phyloP scores from a whole-genome alignment of 495 filamentous ascomycete species.

The Symbiotaphrina buchneri region DNA sequence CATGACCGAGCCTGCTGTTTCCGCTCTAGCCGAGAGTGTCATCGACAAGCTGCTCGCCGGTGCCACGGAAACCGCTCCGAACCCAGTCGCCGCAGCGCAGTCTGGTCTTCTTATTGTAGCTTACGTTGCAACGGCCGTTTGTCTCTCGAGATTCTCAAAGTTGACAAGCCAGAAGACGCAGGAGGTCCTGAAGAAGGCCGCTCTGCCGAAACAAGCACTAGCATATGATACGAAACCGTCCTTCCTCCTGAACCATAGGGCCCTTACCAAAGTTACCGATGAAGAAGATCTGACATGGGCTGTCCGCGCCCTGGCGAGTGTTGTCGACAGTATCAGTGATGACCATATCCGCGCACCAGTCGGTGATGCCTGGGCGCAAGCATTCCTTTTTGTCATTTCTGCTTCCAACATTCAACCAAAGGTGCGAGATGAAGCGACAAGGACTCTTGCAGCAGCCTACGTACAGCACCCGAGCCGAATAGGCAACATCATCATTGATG shows the following conservation, averaged over 20 bases:
- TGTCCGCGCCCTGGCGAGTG: conserved; percentile 40
- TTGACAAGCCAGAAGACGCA: conserved; percentile 18
- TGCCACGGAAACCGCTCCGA: conserved; percentile 53
- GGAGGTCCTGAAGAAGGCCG: conserved; percentile 29
- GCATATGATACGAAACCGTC: conserved; percentile 50
- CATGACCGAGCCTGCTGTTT: conserved; percentile 15
- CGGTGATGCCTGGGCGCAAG: conserved; percentile 49
- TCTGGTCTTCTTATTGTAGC: conserved; percentile 52
- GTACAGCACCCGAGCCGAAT: conserved; percentile 25
- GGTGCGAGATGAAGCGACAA: conserved; percentile 32
- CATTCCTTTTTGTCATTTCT: conserved; percentile 57
- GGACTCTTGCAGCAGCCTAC: conserved; percentile 35
- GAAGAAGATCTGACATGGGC: conserved; percentile 62
- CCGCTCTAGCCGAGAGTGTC: conserved; percentile 29
- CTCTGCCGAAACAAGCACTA: conserved; percentile 38
- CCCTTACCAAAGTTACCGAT: conserved; percentile 52
- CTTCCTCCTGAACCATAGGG: conserved; percentile 60
- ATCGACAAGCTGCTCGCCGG: conserved; percentile 43
- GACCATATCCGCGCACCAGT: conserved; percentile 2
- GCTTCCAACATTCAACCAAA: conserved; percentile 28
- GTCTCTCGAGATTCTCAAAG: conserved; percentile 18
- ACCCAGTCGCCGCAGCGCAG: conserved; percentile 53
- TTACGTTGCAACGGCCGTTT: conserved; percentile 47
- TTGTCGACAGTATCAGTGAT: conserved; percentile 14
- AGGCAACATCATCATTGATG: conserved; percentile 35